Evolutionary conservation across 805 yeast genomes (phyloP), one percentile per base, ranked within the genome.

Genomic region (Starmera dryadoides): DNA sequence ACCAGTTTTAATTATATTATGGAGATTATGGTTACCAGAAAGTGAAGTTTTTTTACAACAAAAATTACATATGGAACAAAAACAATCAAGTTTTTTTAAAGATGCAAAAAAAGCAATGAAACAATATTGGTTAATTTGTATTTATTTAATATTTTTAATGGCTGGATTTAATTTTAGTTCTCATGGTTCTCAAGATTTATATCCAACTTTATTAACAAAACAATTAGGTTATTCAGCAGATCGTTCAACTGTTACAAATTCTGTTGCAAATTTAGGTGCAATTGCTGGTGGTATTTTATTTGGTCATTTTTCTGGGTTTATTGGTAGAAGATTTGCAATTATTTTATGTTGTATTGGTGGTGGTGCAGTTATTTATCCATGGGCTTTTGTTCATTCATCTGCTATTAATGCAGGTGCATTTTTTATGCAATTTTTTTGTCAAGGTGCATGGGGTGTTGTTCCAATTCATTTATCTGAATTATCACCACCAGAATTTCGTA

Each of bases 371-470:
- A 68, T 78, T 39, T 79, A 79, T 49, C 85, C 85, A 46, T 75
- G 80, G 77, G 79, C 77, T 1, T 75, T 67, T 58, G 51, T 73
- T 50, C 33, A 68, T 56, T 57, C 58, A 26, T 60, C 62, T 30
- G 79, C 69, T 15, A 69, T 74, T 42, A 71, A 72, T 46, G 81
- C 79, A 0, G 81, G 79, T 44, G 82, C 63, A 1, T 77, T 78
- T 55, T 77, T 75, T 60, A 58, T 78, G 42, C 84, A 78, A 52
- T 73, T 73, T 52, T 74, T 71, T 43, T 83, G 79, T 38, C 83
- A 77, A 60, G 85, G 85, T 50, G 77, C 79, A 21, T 79, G 82
- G 80, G 85, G 85, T 49, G 78, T 77, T 32, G 65, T 73, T 39
- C 85, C 85, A 39, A 66, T 77, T 42, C 81, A 78, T 56, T 60